phyloP scores from a whole-genome alignment of 805 yeast genomes.

The Saccharomycopsis sp. region DNA sequence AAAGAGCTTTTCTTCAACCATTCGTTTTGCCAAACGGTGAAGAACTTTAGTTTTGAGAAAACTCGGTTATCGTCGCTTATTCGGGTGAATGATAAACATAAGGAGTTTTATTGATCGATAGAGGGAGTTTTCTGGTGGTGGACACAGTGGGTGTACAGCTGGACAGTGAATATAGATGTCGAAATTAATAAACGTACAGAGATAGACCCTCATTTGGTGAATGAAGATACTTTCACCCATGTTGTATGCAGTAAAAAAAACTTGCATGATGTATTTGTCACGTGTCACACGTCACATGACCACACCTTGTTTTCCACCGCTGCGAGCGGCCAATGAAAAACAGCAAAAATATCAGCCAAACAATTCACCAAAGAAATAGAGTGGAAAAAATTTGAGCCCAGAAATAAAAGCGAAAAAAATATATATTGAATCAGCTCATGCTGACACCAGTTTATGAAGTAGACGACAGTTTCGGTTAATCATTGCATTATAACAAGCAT shows the following conservation, averaged over 20 bases:
- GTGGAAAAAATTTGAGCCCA: neutral
- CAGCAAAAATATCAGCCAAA: conserved; percentile 1
- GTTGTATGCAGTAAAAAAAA: no score
- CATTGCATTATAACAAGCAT: neutral
- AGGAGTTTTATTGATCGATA: conserved; percentile 17
- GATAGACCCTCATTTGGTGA: no score
- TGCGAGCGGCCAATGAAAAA: neutral
- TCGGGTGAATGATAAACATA: conserved; percentile 19
- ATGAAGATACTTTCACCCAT: no score
- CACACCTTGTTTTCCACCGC: neutral
- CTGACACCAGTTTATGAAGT: neutral
- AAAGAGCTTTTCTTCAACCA: conserved; percentile 46
- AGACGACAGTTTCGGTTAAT: neutral
- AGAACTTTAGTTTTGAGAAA: conserved; percentile 26
- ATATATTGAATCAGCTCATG: neutral
- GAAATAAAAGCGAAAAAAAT: neutral
- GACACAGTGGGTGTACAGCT: no score
- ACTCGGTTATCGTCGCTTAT: conserved; percentile 26
- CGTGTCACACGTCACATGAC: no score
- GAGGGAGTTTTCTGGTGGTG: no score
- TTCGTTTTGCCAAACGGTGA: conserved; percentile 26
- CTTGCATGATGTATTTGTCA: no score
- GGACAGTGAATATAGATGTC: no score
- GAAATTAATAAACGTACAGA: no score
- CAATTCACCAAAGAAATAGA: neutral